phyloP scores from a whole-genome alignment of 441 rosid species.

The Gossypium davidsonii region DNA sequence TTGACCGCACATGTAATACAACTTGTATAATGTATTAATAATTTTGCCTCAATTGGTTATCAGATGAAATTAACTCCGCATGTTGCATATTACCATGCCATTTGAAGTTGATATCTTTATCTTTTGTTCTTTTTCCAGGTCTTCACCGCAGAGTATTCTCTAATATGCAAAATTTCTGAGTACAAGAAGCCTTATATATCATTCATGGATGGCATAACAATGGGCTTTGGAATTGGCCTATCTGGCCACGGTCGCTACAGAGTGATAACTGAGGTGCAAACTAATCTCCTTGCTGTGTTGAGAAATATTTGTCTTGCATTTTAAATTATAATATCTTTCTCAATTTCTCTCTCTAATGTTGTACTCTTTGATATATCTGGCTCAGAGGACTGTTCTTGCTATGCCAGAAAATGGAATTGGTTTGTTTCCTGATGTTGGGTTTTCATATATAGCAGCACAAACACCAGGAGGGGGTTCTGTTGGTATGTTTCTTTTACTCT shows the following conservation, averaged over 20 bases:
- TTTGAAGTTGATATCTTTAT: slow-evolving; percentile 6
- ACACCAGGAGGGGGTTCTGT: slow-evolving; percentile 89
- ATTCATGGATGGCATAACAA: slow-evolving; percentile 88
- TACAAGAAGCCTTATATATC: slow-evolving; percentile 84
- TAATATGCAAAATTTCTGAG: slow-evolving; percentile 79
- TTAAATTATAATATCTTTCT: background rate
- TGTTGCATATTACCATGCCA: background rate
- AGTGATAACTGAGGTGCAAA: slow-evolving; percentile 73
- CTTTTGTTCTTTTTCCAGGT: slow-evolving; percentile 38
- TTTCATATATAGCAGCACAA: slow-evolving; percentile 78
- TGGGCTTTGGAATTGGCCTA: slow-evolving; percentile 93
- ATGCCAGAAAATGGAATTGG: slow-evolving; percentile 99
- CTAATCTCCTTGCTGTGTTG: slow-evolving; percentile 1
- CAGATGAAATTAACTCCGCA: background rate
- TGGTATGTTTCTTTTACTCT: slow-evolving; percentile 36
- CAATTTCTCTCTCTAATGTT: background rate
- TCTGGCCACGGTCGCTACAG: slow-evolving; percentile 90
- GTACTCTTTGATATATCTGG: slow-evolving; percentile 3
- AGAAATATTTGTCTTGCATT: background rate
- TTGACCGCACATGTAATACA: background rate
- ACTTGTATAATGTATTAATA: too few species aligned
- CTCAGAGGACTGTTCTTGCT: slow-evolving; percentile 75
- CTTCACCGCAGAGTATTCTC: slow-evolving; percentile 77
- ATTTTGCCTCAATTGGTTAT: background rate
- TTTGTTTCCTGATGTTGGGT: slow-evolving; percentile 93